Percentiles rank a stretch among this genome's conserved stretches.
These are phyloP conservation scores for Phytomonas sp. DNA, from an alignment of 208 protist species.

Conservation along the genomic window DNA sequence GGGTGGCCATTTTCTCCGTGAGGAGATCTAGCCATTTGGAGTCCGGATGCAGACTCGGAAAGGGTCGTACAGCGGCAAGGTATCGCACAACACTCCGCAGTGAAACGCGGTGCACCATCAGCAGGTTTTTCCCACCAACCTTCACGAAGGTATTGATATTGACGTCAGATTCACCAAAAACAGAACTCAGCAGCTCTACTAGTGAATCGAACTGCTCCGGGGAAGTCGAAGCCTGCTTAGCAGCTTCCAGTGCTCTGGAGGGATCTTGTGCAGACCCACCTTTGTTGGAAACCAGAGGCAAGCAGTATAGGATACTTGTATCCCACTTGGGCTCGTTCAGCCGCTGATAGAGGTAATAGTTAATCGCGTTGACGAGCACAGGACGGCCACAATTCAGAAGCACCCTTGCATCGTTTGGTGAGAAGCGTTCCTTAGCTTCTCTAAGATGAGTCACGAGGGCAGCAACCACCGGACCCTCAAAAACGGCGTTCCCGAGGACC, in stretches of 20 bases:
- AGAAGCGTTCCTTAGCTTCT: conserved; percentile 30
- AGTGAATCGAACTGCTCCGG: conserved; percentile 70
- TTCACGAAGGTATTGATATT: conserved; percentile 40
- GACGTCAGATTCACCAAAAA: conserved; percentile 41
- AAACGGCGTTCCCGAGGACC: conserved; percentile 18
- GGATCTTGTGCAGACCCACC: conserved; percentile 9
- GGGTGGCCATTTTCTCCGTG: conserved; percentile 20
- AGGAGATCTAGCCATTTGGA: conserved; percentile 51
- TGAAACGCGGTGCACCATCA: conserved; percentile 17
- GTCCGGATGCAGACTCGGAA: conserved; percentile 23
- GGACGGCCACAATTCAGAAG: conserved; percentile 33
- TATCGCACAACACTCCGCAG: conserved; percentile 38
- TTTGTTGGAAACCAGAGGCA: conserved; percentile 37
- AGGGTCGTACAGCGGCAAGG: conserved; percentile 39
- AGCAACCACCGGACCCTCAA: conserved; percentile 28
- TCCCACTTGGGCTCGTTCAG: conserved; percentile 63
- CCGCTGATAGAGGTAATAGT: conserved; percentile 36
- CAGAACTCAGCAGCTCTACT: conserved; percentile 40
- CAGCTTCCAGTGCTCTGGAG: conserved; percentile 50
- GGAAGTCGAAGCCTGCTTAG: conserved; percentile 42
- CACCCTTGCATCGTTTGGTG: conserved; percentile 55
- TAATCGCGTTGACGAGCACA: conserved; percentile 30
- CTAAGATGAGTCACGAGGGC: conserved; percentile 42
- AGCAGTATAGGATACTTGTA: conserved; percentile 56
- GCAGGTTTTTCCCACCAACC: conserved; percentile 41